Evolutionary conservation across 768 basidiomycete genomes (phyloP), one percentile per base, ranked within the genome.

Genomic region (Exsudoporus frostii): DNA sequence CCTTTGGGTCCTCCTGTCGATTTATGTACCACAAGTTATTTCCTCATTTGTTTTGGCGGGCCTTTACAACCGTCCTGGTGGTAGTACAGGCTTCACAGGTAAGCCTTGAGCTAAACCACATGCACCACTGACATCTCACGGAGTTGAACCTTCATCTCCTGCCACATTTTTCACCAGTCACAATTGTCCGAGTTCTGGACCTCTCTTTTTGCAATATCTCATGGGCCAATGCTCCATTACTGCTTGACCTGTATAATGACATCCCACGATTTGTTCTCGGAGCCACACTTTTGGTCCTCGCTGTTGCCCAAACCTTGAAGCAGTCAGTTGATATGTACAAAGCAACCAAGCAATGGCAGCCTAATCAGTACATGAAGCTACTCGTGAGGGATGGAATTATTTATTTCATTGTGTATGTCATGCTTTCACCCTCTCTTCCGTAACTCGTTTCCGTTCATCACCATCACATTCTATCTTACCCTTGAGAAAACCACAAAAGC

Each of bases 171-270:
- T 20, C 37, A 19, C 19, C 0, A 38, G 38, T 13, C 19, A 20
- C 11, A 9, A 11, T 38, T 3, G 11, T 38, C 0, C 11, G 13
- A 38, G 1, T 38, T 2, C 0, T 7, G 1, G 11, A 20, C 7
- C 0, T 20, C 38, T 38, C 38, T 3, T 1, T 19, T 13, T 38
- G 38, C 19, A 13, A 4, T n/a, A n/a, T n/a, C n/a, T n/a, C n/a
- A n/a, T n/a, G n/a, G n/a, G n/a, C n/a, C 36, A 19, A 36, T 1
- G 0, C 1, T 4, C 5, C 36, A 36, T 0, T 8, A 4, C 6
- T 1, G 17, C 7, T 9, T n/a, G 0, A 9, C 2, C 0, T 10
- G 1, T 36, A n/a, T 36, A 14, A 0, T 5, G 3, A 5, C 3
- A 38, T 19, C 4, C 37, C 37, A 11, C 37, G 19, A 3, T 13